These are phyloP conservation scores for Trypethelium eluteriae DNA, from an alignment of 495 filamentous ascomycete species.

Conservation along the genomic window DNA sequence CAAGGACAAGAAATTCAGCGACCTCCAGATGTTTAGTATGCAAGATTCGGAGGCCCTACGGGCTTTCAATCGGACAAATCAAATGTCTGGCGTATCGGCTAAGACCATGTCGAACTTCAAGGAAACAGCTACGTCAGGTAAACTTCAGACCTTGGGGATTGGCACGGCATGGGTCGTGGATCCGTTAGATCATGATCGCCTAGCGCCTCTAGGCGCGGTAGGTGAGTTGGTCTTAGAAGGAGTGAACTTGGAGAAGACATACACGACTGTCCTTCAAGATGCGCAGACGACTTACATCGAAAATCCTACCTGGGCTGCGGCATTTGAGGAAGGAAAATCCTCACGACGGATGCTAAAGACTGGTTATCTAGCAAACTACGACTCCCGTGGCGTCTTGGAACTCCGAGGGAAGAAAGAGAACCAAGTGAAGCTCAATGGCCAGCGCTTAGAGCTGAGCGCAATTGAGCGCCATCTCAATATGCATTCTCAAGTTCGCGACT, in stretches of 20 bases:
- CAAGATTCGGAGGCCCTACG: slow-evolving; percentile 18
- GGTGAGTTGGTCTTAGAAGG: slow-evolving; percentile 52
- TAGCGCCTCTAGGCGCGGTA: slow-evolving; percentile 45
- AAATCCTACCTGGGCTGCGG: slow-evolving; percentile 39
- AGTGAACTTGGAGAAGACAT: slow-evolving; percentile 46
- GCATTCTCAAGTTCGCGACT: slow-evolving; percentile 33
- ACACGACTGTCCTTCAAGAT: slow-evolving; percentile 39
- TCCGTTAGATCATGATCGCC: slow-evolving; percentile 39
- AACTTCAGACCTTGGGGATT: not conserved
- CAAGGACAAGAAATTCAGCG: slow-evolving; percentile 16
- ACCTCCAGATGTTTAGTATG: slow-evolving; percentile 20
- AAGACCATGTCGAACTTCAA: not conserved
- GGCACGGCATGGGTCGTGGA: slow-evolving; percentile 44
- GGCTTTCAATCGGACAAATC: slow-evolving; percentile 18
- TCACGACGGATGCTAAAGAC: slow-evolving; percentile 32
- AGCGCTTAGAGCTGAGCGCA: slow-evolving; percentile 26
- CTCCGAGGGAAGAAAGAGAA: slow-evolving; percentile 25
- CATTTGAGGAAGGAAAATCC: not conserved
- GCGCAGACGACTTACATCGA: slow-evolving; percentile 37
- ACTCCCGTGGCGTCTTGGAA: slow-evolving; percentile 29
- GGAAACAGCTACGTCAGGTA: not conserved
- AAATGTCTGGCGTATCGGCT: not conserved
- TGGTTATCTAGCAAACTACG: slow-evolving; percentile 38
- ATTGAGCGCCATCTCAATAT: slow-evolving; percentile 29
- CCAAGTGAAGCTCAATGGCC: slow-evolving; percentile 27